phyloP scores from a whole-genome alignment of 148 eudicot genomes.

The Rhododendron griersonianum region DNA sequence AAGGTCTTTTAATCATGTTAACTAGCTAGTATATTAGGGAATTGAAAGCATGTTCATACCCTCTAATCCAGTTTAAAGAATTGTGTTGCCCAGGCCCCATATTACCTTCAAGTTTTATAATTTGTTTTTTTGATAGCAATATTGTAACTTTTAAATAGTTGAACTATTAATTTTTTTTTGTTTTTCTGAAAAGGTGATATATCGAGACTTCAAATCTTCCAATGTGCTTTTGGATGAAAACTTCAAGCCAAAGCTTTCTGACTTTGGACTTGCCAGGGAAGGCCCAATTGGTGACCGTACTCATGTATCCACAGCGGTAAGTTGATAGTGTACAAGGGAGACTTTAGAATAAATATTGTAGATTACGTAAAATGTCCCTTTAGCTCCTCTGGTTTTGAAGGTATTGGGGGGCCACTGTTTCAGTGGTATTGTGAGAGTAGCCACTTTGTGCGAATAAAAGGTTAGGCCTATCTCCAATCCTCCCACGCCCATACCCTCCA shows the following conservation, averaged over 20 bases:
- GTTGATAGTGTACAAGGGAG: slow-evolving; percentile 11
- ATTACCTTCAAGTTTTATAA: neutral
- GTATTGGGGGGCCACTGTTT: no score
- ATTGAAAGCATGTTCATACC: neutral
- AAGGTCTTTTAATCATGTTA: neutral
- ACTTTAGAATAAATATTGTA: neutral
- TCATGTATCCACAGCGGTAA: slow-evolving; percentile 79
- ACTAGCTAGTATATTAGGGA: neutral
- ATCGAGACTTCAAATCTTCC: slow-evolving; percentile 76
- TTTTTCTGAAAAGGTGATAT: slow-evolving; percentile 49
- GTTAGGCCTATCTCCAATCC: no score
- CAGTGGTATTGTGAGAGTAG: no score
- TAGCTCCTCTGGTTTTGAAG: no score
- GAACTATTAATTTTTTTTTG: neutral
- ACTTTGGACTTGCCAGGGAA: slow-evolving; percentile 79
- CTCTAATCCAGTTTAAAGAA: slow-evolving; percentile 7
- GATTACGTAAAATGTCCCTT: no score
- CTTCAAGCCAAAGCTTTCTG: slow-evolving; percentile 77
- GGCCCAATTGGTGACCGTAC: slow-evolving; percentile 63
- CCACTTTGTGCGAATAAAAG: no score
- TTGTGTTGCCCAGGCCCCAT: neutral
- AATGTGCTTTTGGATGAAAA: slow-evolving; percentile 65
- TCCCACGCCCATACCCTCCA: no score
- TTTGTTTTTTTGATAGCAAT: neutral
- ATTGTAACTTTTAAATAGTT: neutral